Evolutionary conservation across 1,139 yeast genomes (phyloP).

Genomic region (Suhomyces panamericanus): DNA sequence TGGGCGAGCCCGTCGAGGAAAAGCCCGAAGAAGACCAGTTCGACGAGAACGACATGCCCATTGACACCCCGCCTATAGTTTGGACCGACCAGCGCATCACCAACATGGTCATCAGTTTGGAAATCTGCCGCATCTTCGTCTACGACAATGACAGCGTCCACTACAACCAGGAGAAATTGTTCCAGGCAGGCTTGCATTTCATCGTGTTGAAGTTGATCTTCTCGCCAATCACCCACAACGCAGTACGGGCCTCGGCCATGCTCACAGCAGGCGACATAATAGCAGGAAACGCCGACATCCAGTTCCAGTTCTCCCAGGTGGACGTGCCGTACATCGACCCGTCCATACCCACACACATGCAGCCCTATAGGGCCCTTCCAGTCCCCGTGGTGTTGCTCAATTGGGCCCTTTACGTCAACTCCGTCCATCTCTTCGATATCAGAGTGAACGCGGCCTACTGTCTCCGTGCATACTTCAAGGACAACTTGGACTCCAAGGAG

Average conservation of each 20-base stretch:
- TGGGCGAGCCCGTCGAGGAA: slow-evolving; percentile 53
- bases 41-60: slow-evolving; percentile 7
- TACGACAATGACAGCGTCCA: slow-evolving; percentile 70
- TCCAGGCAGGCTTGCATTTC: slow-evolving; percentile 62
- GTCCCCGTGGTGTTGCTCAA: slow-evolving; percentile 73
- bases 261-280: slow-evolving; percentile 78
- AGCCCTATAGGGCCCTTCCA: slow-evolving; percentile 49
- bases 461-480: slow-evolving; percentile 65
- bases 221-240: slow-evolving; percentile 58
- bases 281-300: slow-evolving; percentile 61
- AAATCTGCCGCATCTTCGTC: slow-evolving; percentile 72
- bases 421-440: slow-evolving; percentile 81
- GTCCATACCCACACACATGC: slow-evolving; percentile 55
- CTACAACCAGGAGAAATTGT: slow-evolving; percentile 62
- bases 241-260: slow-evolving; percentile 65
- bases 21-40: slow-evolving; percentile 12
- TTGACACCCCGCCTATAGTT: slow-evolving; percentile 37
- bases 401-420: slow-evolving; percentile 78
- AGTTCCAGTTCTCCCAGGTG: slow-evolving; percentile 68
- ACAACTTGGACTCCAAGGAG: slow-evolving; percentile 60
- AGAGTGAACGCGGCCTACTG: slow-evolving; percentile 70
- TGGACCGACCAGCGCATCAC: slow-evolving; percentile 76
- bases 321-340: slow-evolving; percentile 94
- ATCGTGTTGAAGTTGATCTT: slow-evolving; percentile 70
- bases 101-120: slow-evolving; percentile 66